These are phyloP conservation scores for Cryptococcus sp. DNA, from an alignment of 1,284 basidiomycete species.

Conservation along the genomic window DNA sequence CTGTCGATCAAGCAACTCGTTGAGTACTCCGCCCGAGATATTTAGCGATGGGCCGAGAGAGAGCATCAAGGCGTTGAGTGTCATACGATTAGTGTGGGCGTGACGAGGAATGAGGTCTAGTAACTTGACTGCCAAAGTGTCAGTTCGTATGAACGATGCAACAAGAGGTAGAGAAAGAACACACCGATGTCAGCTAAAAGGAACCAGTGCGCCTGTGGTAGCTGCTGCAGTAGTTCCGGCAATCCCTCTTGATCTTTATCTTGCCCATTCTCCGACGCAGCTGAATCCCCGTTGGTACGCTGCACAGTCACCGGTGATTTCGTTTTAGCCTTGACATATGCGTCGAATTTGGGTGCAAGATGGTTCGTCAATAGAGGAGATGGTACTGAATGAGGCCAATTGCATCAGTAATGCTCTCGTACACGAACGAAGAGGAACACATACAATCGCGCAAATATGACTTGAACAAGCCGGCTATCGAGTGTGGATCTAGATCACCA, in stretches of 20 bases:
- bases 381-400: conserved; percentile 61
- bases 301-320: conserved; percentile 1
- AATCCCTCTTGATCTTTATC: conserved; percentile 12
- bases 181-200: conserved; percentile 49
- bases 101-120: conserved; percentile 46
- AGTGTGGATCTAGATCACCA: conserved; percentile 84
- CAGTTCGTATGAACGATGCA: too few species aligned
- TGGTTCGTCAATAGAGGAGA: conserved; percentile 72
- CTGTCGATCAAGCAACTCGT: conserved; percentile 36
- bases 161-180: background rate
- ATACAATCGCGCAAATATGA: conserved; percentile 56
- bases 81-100: conserved; percentile 44
- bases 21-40: conserved; percentile 38
- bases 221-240: conserved; percentile 34
- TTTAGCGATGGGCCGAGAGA: conserved; percentile 49
- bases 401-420: too few species aligned
- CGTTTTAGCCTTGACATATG: conserved; percentile 13
- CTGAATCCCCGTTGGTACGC: background rate
- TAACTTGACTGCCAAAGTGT: conserved; percentile 30
- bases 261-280: background rate
- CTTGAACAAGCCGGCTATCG: conserved; percentile 72
- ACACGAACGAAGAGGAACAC: conserved; percentile 23
- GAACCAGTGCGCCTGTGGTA: conserved; percentile 52
- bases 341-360: conserved; percentile 71
- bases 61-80: conserved; percentile 46